Conservation (phyloP, 495 filamentous ascomycete species). For the Aspergillus saccharolyticus region DNA sequence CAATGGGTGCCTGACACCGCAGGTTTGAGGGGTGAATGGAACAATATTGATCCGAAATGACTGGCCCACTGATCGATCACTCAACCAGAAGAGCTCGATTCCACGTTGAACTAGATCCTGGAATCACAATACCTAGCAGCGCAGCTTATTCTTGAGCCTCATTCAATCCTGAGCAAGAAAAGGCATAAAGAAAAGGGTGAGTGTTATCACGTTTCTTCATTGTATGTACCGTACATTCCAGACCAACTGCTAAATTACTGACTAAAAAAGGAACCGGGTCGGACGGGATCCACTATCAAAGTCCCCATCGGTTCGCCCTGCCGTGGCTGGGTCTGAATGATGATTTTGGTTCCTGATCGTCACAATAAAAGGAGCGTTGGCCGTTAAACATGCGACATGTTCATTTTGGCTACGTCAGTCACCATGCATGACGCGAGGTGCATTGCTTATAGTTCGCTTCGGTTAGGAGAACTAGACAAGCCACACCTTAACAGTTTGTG, state of each 20-base stretch:
- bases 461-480: too few relatives aligned
- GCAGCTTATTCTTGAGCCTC: too few relatives aligned
- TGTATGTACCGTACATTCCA: too few relatives aligned
- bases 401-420: not conserved
- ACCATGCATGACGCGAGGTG: not conserved
- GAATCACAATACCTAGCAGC: too few relatives aligned
- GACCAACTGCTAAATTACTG: not conserved
- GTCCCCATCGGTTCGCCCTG: not conserved
- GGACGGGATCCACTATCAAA: not conserved
- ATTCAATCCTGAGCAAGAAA: not conserved
- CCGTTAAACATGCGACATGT: not conserved
- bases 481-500: too few relatives aligned
- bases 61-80: slow-evolving; percentile 3
- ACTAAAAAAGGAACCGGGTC: not conserved
- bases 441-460: too few relatives aligned
- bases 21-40: slow-evolving; percentile 10
- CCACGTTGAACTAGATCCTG: not conserved
- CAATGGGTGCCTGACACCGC: not conserved
- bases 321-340: not conserved
- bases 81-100: not conserved
- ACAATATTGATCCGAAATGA: slow-evolving; percentile 27
- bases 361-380: not conserved
- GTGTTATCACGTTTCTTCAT: too few relatives aligned
- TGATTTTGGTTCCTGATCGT: not conserved
- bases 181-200: not conserved